Evolutionary conservation across 768 basidiomycete genomes (phyloP), one percentile per base, ranked within the genome.

Genomic region (Phaeotremella skinneri): DNA sequence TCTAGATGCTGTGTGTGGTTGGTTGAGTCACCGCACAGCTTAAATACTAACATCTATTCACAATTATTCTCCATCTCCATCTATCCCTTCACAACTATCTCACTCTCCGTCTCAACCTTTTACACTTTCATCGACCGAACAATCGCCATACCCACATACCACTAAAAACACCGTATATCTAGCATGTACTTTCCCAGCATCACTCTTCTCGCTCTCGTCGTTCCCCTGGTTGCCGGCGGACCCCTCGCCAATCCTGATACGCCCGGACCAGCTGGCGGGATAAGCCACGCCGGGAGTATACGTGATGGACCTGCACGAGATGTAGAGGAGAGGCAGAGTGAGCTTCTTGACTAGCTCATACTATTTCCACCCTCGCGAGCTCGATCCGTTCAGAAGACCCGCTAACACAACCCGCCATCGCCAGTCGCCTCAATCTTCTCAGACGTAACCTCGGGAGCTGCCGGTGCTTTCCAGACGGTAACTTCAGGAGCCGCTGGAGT

Each of bases 401-500:
- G n/a, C n/a, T n/a, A n/a, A n/a, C n/a, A n/a, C 34, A 37, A 17
- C 34, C 17, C 9, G 17, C 34, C 7, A 37, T 37, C 41, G 17
- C 21, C 52, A 26, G 63, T 51, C 29, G 56, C 48, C 37, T 43
- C 55, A 23, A 52, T 49, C 20, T 25, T 60, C 32, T 42, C 59
- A 42, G 63, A 25, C 32, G 56, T 54, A 6, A 30, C 56, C 49
- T 30, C 29, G 23, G 63, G 59, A 14, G 61, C 54, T 30, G 58
- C 26, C n/a, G 27, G 39, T 20, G 53, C 17, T 27, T 56, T 50
- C 17, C 31, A 29, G 17, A 56, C 47, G 27, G 57, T 53, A 25
- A 58, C 56, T 14, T 43, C 32, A 6, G 62, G 29, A 6, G 59
- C 59, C 26, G 59, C 54, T 4, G 55, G 45, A 5, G 59, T 50